phyloP scores from a whole-genome alignment of 768 basidiomycete species.

The Asterophora lycoperdoides region DNA sequence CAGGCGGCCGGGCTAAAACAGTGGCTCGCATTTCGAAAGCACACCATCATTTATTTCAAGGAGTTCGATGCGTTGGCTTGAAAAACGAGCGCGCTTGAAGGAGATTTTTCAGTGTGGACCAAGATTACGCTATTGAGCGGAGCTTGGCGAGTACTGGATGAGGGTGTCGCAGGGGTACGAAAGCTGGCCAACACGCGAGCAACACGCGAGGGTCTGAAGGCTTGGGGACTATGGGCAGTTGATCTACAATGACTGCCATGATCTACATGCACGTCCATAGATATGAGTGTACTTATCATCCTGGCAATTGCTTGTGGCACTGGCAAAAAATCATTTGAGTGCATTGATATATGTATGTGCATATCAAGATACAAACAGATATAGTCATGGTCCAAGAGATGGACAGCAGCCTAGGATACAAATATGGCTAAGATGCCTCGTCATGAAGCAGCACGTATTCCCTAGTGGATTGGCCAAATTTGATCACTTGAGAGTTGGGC shows the following conservation, averaged over 20 bases:
- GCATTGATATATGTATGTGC: background rate
- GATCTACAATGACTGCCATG: no score
- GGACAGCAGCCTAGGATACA: background rate
- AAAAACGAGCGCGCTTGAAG: slow-evolving; percentile 33
- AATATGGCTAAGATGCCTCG: slow-evolving; percentile 44
- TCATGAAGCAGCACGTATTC: slow-evolving; percentile 88
- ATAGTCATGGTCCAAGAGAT: background rate
- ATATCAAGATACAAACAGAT: slow-evolving; percentile 4
- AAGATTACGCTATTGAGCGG: slow-evolving; percentile 52
- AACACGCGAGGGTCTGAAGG: no score
- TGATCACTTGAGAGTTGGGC: slow-evolving; percentile 55
- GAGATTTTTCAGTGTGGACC: slow-evolving; percentile 45
- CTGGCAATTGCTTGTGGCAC: background rate
- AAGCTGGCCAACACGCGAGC: no score
- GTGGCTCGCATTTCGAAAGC: slow-evolving; percentile 27
- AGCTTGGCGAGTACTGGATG: slow-evolving; percentile 39
- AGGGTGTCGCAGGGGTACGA: slow-evolving; percentile 23
- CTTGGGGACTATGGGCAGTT: no score
- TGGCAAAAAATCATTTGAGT: background rate
- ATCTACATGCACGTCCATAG: no score
- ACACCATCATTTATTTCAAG: slow-evolving; percentile 49
- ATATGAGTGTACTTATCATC: no score
- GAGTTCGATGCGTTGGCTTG: slow-evolving; percentile 38
- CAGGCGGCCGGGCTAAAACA: slow-evolving; percentile 7
- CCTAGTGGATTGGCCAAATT: slow-evolving; percentile 75